Evolutionary conservation across 2,329 filamentous ascomycete species (phyloP), one percentile per base, ranked within the genome.

Genomic region (Hymenoscyphus infarciens): DNA sequence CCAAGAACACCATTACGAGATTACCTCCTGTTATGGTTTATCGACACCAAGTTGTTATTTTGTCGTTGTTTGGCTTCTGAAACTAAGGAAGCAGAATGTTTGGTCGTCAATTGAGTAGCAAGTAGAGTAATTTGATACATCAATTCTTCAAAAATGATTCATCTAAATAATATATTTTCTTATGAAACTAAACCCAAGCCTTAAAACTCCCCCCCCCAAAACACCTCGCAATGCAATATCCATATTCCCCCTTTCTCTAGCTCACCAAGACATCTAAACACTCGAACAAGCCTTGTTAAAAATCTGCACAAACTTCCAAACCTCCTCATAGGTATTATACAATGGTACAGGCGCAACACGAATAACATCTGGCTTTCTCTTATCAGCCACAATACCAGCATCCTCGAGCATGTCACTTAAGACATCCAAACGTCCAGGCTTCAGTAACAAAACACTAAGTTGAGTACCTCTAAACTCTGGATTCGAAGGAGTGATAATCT

Each of bases 281-380:
- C 45, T 52, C 45, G 45, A 52, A 52, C 45, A 52, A 52, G 71
- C 70, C 29, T 64, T 61, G 31, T 70, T 70, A 68, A 87, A 86
- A 15, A 84, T 76, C 35, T 76, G 74, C 59, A 78, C 79, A 74
- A 88, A 88, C 35, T 76, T 74, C 78, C 81, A 84, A 6, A 92
- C 87, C 69, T 97, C 92, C 63, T 81, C 80, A 73, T 90, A 96
- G 0, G 83, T 86, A 71, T 94, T 94, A 76, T 96, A 97, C 68
- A 97, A 75, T 8, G 92, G 92, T 52, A 90, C 88, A 1, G 93
- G 92, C 1, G 92, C 91, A 1, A 96, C 86, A 1, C 92, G 81
- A 58, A 97, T 87, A 16, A 97, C 92, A 73, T 93, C 87, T 1
- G 93, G 92, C 74, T 90, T 91, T 63, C 92, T 81, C 81, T 95